These are phyloP conservation scores for Cladosporium sp. DNA, from an alignment of 2,329 filamentous ascomycete genomes.

Conservation along the genomic window DNA sequence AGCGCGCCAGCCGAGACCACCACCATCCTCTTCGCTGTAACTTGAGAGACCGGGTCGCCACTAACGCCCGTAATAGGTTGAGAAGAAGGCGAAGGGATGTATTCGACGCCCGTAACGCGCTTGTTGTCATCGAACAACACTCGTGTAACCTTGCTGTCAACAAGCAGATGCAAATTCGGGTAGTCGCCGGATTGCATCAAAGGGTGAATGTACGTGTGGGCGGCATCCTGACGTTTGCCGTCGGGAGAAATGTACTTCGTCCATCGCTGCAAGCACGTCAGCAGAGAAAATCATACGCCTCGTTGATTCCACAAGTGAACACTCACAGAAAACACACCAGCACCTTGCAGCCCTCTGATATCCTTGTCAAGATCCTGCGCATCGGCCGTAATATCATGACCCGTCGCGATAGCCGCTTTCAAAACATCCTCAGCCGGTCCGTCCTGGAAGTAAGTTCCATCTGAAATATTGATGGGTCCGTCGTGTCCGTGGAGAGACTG, in stretches of 20 bases:
- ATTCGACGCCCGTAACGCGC: conserved; percentile 36
- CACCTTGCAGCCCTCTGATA: conserved; percentile 13
- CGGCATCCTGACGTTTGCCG: conserved; percentile 54
- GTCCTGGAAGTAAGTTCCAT: conserved; percentile 13
- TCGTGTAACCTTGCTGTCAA: conserved; percentile 52
- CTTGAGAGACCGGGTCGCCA: conserved; percentile 17
- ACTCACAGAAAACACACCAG: not conserved
- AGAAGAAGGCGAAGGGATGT: conserved; percentile 35
- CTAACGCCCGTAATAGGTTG: conserved; percentile 7
- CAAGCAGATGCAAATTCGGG: conserved; percentile 56
- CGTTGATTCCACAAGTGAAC: not conserved
- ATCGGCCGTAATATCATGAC: not conserved
- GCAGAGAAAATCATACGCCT: not conserved
- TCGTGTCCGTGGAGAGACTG: conserved; percentile 15
- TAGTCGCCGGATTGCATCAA: conserved; percentile 45
- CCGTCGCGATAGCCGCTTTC: conserved; percentile 39
- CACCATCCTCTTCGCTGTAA: conserved; percentile 46
- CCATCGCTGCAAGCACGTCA: conserved; percentile 31
- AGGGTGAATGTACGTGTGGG: conserved; percentile 52
- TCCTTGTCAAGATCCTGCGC: conserved; percentile 25
- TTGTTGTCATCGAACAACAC: conserved; percentile 27
- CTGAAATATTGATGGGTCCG: conserved; percentile 16
- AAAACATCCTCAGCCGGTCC: conserved; percentile 43
- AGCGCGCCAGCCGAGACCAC: conserved; percentile 48
- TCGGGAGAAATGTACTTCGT: conserved; percentile 45